Evolutionary conservation across 225 moss, liverwort and hornwort genomes (phyloP).

Genomic region (Rhytidiadelphus loreus): DNA sequence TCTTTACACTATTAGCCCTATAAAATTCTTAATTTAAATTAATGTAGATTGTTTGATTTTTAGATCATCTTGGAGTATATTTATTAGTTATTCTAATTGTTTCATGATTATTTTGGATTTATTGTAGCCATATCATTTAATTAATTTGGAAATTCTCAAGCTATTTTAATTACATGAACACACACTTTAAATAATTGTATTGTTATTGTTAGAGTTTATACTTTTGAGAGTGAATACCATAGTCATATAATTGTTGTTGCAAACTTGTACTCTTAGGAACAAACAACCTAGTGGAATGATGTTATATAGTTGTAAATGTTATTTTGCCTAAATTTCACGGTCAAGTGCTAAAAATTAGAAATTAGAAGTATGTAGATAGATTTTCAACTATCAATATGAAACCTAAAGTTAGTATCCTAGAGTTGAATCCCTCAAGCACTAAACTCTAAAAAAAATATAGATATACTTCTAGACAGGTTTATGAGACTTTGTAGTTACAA

Average conservation of each 20-base stretch:
- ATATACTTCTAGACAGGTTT: rapidly evolving
- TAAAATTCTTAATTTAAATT: neutral
- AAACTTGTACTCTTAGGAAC: neutral
- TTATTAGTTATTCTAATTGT: neutral
- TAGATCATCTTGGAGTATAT: neutral
- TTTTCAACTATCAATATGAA: rapidly evolving
- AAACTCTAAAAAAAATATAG: neutral
- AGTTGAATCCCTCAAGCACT: rapidly evolving
- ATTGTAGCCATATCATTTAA: neutral
- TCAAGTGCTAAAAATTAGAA: too few species aligned
- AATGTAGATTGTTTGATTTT: neutral
- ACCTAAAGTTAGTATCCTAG: neutral
- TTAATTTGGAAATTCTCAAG: neutral
- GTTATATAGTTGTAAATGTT: neutral
- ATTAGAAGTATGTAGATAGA: neutral
- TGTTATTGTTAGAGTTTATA: neutral
- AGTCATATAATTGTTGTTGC: neutral
- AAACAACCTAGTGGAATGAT: neutral
- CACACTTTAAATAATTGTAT: rapidly evolving
- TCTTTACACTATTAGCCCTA: rapidly evolving
- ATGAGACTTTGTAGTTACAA: rapidly evolving
- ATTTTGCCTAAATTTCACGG: neutral
- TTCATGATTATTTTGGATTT: neutral
- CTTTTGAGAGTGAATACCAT: neutral
- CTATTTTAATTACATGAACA: neutral